phyloP scores from a whole-genome alignment of 2,329 filamentous ascomycete genomes.

The Alternaria metachromatica region DNA sequence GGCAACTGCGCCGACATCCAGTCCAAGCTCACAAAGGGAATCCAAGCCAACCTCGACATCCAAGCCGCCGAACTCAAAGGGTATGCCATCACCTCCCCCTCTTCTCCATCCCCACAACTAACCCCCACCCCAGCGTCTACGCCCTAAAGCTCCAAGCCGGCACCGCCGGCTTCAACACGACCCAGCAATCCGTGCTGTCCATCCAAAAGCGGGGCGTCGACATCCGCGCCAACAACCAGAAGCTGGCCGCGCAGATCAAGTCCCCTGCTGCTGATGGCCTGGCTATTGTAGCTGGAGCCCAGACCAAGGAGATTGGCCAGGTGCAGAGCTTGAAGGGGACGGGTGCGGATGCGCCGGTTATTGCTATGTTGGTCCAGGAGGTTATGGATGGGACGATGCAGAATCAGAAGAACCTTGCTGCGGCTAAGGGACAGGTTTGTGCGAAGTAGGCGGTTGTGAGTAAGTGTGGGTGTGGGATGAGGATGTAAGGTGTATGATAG shows the following conservation, averaged over 20 bases:
- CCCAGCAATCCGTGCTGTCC: neutral
- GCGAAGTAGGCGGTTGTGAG: too few relatives aligned
- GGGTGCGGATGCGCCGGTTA: slow-evolving; percentile 7
- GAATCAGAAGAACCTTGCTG: slow-evolving; percentile 23
- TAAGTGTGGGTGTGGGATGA: too few relatives aligned
- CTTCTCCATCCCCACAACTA: neutral
- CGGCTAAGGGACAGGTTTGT: slow-evolving; percentile 2
- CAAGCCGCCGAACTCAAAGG: slow-evolving; percentile 29
- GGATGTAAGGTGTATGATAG: too few relatives aligned
- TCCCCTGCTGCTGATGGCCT: slow-evolving; percentile 23
- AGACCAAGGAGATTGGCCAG: slow-evolving; percentile 23
- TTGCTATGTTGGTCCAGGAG: slow-evolving; percentile 19
- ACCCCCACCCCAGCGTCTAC: slow-evolving; percentile 11
- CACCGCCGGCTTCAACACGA: neutral
- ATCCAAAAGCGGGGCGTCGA: slow-evolving; percentile 27
- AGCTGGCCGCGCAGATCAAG: slow-evolving; percentile 21
- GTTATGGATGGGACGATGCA: slow-evolving; percentile 24
- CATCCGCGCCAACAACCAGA: slow-evolving; percentile 28
- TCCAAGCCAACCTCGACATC: slow-evolving; percentile 28
- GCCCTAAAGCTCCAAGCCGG: slow-evolving; percentile 7
- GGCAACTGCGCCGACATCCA: neutral
- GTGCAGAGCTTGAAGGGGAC: slow-evolving; percentile 14
- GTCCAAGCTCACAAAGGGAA: slow-evolving; percentile 19
- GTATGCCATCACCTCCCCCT: slow-evolving; percentile 1
- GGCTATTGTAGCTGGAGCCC: slow-evolving; percentile 20